phyloP scores from a whole-genome alignment of 306 rosid species.

The Vigna radiata region DNA sequence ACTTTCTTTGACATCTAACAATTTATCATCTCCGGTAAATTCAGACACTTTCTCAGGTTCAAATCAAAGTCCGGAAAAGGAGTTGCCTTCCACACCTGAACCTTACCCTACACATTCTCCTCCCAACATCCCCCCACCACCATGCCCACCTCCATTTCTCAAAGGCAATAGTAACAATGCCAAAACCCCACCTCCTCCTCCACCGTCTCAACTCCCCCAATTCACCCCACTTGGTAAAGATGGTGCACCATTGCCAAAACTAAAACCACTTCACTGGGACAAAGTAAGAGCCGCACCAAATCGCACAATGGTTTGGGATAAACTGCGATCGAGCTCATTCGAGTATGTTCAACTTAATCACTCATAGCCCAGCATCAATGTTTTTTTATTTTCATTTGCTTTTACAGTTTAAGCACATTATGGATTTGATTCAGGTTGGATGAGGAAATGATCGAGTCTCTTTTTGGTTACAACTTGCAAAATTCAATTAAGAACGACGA shows the following conservation, averaged over 20 bases:
- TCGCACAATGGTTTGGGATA: constrained; percentile 96
- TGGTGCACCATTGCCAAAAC: constrained; percentile 77
- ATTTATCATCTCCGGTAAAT: constrained; percentile 60
- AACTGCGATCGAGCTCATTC: constrained; percentile 86
- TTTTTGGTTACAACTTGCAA: constrained; percentile 91
- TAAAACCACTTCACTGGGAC: constrained; percentile 99
- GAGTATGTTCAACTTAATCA: constrained; percentile 68
- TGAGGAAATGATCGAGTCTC: constrained; percentile 98
- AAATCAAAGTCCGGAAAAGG: constrained; percentile 49
- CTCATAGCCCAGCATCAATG: neutral
- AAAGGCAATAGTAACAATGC: constrained; percentile 42
- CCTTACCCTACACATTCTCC: constrained; percentile 47
- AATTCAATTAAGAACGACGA: constrained; percentile 77
- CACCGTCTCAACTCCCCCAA: constrained; percentile 73
- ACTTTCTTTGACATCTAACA: constrained; percentile 59
- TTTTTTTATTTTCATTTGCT: neutral
- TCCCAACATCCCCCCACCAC: constrained; percentile 75
- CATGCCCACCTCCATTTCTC: constrained; percentile 75
- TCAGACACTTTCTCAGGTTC: constrained; percentile 56
- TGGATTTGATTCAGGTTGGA: constrained; percentile 72
- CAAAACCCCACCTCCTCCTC: constrained; percentile 88
- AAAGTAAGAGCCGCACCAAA: constrained; percentile 96
- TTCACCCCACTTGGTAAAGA: constrained; percentile 79
- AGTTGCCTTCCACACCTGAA: constrained; percentile 47
- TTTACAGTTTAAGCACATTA: constrained; percentile 6